Base-by-base conservation (phyloP, 129 eudicot species). In the Helianthus tuberosus region DNA sequence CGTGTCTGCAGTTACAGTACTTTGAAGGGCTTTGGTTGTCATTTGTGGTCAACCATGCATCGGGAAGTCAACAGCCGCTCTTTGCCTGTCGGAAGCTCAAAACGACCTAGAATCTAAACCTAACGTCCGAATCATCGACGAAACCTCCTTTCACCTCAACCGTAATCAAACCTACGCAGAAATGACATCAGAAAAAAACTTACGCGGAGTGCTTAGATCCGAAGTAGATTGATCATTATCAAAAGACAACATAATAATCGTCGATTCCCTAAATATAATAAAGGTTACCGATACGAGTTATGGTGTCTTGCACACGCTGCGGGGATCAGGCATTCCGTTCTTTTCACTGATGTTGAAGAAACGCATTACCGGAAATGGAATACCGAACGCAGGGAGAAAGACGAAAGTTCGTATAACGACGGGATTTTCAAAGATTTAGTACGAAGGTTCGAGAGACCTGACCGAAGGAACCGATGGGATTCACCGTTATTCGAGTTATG, bases 281-380 rank as follows among this genome's bases (percentile, higher is more conserved):
- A 94, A 75, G 97, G 99, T 64, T 94, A 94, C 76, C 83, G 99
- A 86, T 94, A 94, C 36, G 99, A 94, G 89, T 79, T 94, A 51
- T 94, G 99, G 99, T 94, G 98, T 54, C 69, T 94, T 51, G 97
- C 98, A 25, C 93, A 97, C 16, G 97, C 96, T 73, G 96, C 94
- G 50, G 97, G 99, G 43, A 89, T 88, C 16, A 83, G 99, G 72
- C 87, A 94, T 69, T 94, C 97, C 72, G 96, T 94, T 7, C 75
- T 94, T 11, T 80, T 68, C 58, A 90, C 96, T 77, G 96, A 94
- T 65, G 92, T 82, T 66, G 96, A 88, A 64, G 96, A 86, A 41
- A 57, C 69, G 70, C 65, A 78, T 13, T 94, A 96, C 78, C 78
- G 90, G 60, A 79, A 76, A 72, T 94, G 99, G 99, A 94, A 94